Base-by-base conservation (phyloP, 2,329 filamentous ascomycete species). In the Fusarium verrucosum region DNA sequence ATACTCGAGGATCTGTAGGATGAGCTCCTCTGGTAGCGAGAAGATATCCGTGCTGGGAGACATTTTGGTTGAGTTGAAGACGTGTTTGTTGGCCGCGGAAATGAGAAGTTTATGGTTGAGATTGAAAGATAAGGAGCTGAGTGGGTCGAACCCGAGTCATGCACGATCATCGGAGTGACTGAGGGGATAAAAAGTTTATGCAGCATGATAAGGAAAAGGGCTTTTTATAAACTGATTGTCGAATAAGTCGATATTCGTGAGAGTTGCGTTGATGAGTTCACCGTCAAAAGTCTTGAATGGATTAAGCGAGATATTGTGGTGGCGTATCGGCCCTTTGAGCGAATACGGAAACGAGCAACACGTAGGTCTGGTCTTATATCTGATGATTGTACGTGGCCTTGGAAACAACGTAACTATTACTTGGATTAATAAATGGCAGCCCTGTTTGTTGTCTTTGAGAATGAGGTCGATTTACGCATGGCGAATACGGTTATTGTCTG, bases 161-260 rank as follows among this genome's bases (percentile, higher is more conserved):
- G 30, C 30, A 8, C 23, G 11, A 5, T 44, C 47, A 13, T 23
- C 17, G n/a, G 47, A 45, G 30, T 25, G 26, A 10, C 20, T 8
- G 4, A 33, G n/a, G 2, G 23, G 25, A 23, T 25, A 25, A 13
- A 10, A 30, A 26, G n/a, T 20, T 19, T 2, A 4, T 11, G 5
- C 10, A n/a, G 16, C 5, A 16, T 10, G 2, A 26, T 7, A 8
- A 4, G 3, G 9, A 9, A 6, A 0, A 4, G 5, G 2, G 4
- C 4, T 7, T 20, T 25, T 20, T 25, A 33, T 44, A 25, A 16
- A 1, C 3, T 44, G 4, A 13, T 3, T 10, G 8, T 32, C n/a
- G 30, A 32, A 32, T 14, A 32, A 32, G 14, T 32, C 11, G n/a
- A 7, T 13, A 32, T 32, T 32, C 11, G 16, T 32, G 14, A 32